Evolutionary conservation across 208 protist species (phyloP), one percentile per base, ranked within the genome.

Genomic region (Zelonia costaricensis): DNA sequence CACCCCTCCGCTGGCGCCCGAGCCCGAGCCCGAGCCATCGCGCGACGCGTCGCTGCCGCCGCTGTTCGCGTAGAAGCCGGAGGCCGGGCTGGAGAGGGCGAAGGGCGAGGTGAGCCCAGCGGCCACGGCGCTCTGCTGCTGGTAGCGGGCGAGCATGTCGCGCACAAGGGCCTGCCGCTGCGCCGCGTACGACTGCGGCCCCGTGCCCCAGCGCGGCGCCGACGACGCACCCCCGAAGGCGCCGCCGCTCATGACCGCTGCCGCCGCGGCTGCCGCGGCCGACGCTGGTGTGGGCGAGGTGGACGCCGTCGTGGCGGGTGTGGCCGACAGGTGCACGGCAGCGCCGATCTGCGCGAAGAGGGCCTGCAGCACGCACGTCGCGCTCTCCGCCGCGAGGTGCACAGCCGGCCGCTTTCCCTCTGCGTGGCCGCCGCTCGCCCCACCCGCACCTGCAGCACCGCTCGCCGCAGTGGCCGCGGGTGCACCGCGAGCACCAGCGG

Each of bases 111-210:
- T 22, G 33, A 45, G n/a, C n/a, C 20, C 23, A 43, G 33, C 22
- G 27, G 35, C 20, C 22, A 23, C 4, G 23, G 9, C 10, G 22
- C n/a, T n/a, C 13, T 15, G 16, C 16, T n/a, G 43, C 40, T 70
- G 53, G 15, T 62, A 51, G 5, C 55, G 63, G 8, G 28, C 1
- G 4, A 62, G 7, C 54, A 70, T 56, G 27, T 52, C 54, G 6
- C 45, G 63, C 9, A 70, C 55, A 23, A 70, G 40, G 12, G 63
- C 47, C 35, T 70, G 63, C 15, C 63, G 63, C 27, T 70, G 63
- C 4, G 55, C 53, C 22, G 46, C 44, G 47, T 62, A 70, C 3
- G 47, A 62, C 18, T 56, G 39, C 20, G 45, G 63, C 1, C 55
- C 63, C 7, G 55, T 62, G 20, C 63, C 55, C 55, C 54, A 62